These are phyloP conservation scores for Malbranchea zuffiana DNA, from an alignment of 2,329 filamentous ascomycete genomes.

Conservation along the genomic window DNA sequence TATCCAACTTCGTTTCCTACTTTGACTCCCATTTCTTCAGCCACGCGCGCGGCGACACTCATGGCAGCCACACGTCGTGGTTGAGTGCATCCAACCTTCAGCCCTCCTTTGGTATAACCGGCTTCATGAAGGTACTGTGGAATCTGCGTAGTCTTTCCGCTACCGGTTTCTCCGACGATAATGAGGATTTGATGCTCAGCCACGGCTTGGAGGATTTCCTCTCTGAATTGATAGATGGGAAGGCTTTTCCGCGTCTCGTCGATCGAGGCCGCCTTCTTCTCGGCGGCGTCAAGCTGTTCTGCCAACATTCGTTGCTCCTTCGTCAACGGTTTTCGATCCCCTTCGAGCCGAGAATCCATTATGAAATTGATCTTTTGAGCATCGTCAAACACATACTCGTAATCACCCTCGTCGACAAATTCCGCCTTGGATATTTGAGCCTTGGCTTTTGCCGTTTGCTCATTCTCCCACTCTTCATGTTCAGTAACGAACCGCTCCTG, in stretches of 20 bases:
- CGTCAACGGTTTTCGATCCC: constrained; percentile 59
- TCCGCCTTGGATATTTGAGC: constrained; percentile 69
- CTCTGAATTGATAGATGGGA: constrained; percentile 79
- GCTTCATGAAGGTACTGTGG: constrained; percentile 90
- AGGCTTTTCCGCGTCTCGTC: constrained; percentile 84
- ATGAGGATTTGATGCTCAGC: constrained; percentile 77
- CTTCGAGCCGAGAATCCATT: constrained; percentile 59
- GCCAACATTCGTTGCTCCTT: constrained; percentile 70
- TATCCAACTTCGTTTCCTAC: constrained; percentile 90
- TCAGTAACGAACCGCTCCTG: constrained; percentile 86
- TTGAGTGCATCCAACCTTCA: constrained; percentile 87
- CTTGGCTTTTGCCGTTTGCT: constrained; percentile 79
- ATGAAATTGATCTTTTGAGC: constrained; percentile 78
- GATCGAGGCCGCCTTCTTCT: constrained; percentile 77
- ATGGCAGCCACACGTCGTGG: constrained; percentile 92
- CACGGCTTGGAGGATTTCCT: constrained; percentile 79
- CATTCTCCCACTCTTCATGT: constrained; percentile 89
- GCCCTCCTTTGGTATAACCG: constrained; percentile 70
- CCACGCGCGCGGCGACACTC: constrained; percentile 92
- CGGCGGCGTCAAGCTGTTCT: constrained; percentile 74
- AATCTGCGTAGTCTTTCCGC: constrained; percentile 89
- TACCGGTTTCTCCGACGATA: constrained; percentile 88
- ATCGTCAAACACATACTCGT: constrained; percentile 88
- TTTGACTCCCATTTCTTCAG: constrained; percentile 84
- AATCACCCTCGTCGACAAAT: constrained; percentile 67